Base-by-base conservation (phyloP, 768 basidiomycete genomes). In the Agrocybe chaxingu region DNA sequence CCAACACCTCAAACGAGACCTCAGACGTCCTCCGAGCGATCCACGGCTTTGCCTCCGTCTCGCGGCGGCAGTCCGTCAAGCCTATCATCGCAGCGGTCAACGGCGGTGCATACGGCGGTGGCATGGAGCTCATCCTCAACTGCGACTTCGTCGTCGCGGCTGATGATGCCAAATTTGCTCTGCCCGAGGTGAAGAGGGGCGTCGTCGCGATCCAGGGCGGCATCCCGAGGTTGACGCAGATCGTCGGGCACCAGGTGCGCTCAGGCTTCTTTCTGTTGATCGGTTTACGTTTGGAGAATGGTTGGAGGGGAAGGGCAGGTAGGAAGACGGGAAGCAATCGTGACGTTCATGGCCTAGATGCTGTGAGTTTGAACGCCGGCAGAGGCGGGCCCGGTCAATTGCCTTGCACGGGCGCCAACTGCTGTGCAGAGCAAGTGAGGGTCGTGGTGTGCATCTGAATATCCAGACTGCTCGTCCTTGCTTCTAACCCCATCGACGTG, bases 11-110 rank as follows among this genome's bases (percentile, higher is more conserved):
- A 1, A 70, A 70, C 48, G 78, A 85, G 56, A 76, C 75, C 54
- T 71, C 78, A 55, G 46, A 56, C 18, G 46, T 75, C 8, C 65
- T 68, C 0, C 52, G 64, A 1, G 71, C 76, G 19, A 49, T 69
- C 0, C 67, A 85, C 53, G 88, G 89, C 4, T 91, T 92, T 63
- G 90, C 78, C 1, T 79, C 85, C 33, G 68, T 92, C 35, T 91
- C 89, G 1, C 79, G 86, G 19, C 77, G 90, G 3, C 75, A 73
- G 33, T 79, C 80, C 0, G 72, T 66, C 53, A 92, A 92, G 61
- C 88, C 88, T 5, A 79, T 90, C 45, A 85, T 92, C 42, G 90
- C 89, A 9, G 89, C 90, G 3, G 89, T 90, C 1, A 79, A 82
- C 51, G 89, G 89, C n/a, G 77, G 83, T 30, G 80, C 84, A 0